These are phyloP conservation scores for Myxozyma nipponensis DNA, from an alignment of 805 yeast species.

Conservation along the genomic window DNA sequence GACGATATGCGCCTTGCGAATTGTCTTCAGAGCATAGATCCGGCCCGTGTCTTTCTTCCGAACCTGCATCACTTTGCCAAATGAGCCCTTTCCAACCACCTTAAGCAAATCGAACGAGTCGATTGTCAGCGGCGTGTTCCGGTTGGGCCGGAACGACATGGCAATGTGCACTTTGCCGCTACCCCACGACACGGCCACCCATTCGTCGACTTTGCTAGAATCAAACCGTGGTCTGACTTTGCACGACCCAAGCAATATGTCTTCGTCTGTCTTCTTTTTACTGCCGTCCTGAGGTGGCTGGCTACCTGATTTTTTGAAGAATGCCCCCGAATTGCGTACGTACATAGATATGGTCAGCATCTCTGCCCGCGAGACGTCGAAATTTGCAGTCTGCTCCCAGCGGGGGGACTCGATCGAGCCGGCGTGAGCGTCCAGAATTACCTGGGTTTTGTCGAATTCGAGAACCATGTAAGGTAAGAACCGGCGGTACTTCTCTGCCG, in stretches of 20 bases:
- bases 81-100: slow-evolving; percentile 96
- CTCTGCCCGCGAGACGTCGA: slow-evolving; percentile 75
- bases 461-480: slow-evolving; percentile 79
- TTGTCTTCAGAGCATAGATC: slow-evolving; percentile 89
- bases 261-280: slow-evolving; percentile 44
- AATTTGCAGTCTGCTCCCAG: slow-evolving; percentile 86
- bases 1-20: slow-evolving; percentile 90
- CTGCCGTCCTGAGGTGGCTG: slow-evolving; percentile 45
- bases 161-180: slow-evolving; percentile 45
- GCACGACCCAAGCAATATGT: slow-evolving; percentile 70
- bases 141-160: slow-evolving; percentile 65
- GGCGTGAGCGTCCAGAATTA: slow-evolving; percentile 78
- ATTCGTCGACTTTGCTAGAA: slow-evolving; percentile 34
- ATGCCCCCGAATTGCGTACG: slow-evolving; percentile 58
- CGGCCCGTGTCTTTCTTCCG: slow-evolving; percentile 92
- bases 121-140: slow-evolving; percentile 66
- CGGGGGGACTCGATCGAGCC: slow-evolving; percentile 75
- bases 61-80: slow-evolving; percentile 99
- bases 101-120: slow-evolving; percentile 91
- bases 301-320: slow-evolving; percentile 30
- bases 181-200: slow-evolving; percentile 33
- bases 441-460: slow-evolving; percentile 92
- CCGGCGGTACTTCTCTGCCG: slow-evolving; percentile 29
- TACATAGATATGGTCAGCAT: slow-evolving; percentile 72
- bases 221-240: slow-evolving; percentile 57